Percentiles rank a stretch among this genome's conserved stretches.
Evolutionary conservation across 148 eudicot species (phyloP).

Genomic region (Heliamphora exappendiculata): DNA sequence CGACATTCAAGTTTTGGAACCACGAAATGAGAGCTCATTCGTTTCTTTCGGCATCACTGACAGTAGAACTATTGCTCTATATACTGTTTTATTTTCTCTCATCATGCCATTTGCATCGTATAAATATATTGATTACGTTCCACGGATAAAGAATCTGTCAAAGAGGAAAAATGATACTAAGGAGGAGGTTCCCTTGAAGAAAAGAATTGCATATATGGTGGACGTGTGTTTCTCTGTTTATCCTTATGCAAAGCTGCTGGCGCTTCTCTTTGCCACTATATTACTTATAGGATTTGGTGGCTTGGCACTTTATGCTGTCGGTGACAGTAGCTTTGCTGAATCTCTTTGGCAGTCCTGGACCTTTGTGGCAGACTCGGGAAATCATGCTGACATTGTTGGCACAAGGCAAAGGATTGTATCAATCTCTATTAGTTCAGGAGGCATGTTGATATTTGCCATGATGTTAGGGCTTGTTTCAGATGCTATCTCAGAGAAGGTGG

Average conservation of each 20-base stretch:
- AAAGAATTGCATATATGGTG: constrained; percentile 78
- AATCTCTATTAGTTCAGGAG: constrained; percentile 77
- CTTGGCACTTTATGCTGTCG: constrained; percentile 72
- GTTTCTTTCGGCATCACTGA: constrained; percentile 23
- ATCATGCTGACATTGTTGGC: constrained; percentile 90
- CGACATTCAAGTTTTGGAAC: constrained; percentile 19
- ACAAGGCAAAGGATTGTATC: constrained; percentile 82
- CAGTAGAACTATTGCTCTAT: constrained; percentile 51
- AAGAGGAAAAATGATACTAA: constrained; percentile 36
- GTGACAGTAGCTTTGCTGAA: constrained; percentile 69
- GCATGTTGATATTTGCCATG: constrained; percentile 97
- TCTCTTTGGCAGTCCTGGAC: constrained; percentile 97
- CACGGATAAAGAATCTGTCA: constrained; percentile 38
- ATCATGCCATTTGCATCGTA: constrained; percentile 59
- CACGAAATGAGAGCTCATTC: constrained; percentile 24
- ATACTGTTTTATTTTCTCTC: constrained; percentile 48
- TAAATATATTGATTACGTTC: constrained; percentile 63
- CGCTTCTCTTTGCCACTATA: constrained; percentile 76
- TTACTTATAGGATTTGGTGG: constrained; percentile 93
- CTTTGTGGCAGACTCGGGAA: constrained; percentile 90
- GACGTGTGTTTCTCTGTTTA: constrained; percentile 90
- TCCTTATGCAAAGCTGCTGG: constrained; percentile 92
- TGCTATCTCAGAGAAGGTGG: constrained; percentile 93
- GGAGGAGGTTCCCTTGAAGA: constrained; percentile 79
- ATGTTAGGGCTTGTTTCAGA: constrained; percentile 97